A percentile compares a stretch with the other conserved stretches of the same genome.
phyloP scores from a whole-genome alignment of 306 rosid species.

The Purshia tridentata region DNA sequence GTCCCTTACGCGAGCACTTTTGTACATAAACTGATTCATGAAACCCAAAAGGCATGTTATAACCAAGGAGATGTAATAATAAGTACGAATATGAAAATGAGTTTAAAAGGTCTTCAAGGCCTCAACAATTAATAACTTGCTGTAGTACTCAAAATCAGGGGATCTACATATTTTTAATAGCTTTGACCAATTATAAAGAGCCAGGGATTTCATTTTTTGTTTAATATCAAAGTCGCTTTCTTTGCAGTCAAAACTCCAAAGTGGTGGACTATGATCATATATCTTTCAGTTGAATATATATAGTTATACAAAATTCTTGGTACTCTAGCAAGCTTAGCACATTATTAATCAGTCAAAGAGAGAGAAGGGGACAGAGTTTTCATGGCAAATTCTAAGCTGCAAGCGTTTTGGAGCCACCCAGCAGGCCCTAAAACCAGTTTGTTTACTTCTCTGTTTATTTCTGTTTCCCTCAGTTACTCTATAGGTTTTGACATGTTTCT shows the following conservation, averaged over 20 bases:
- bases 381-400: slow-evolving; percentile 19
- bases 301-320: no score
- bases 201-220: background rate
- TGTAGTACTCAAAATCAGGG: no score
- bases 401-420: slow-evolving; percentile 23
- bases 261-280: no score
- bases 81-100: no score
- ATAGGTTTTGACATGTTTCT: background rate
- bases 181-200: background rate
- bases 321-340: no score
- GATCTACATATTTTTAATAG: background rate
- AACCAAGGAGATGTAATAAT: no score
- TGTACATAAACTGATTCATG: no score
- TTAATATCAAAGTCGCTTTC: background rate
- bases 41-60: no score
- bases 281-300: no score
- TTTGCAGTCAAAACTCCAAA: background rate
- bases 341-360: background rate
- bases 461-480: background rate
- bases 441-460: background rate
- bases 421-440: slow-evolving; percentile 23
- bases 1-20: no score
- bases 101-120: no score
- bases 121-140: no score
- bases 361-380: background rate